These are phyloP conservation scores for Corymbia maculata DNA, from an alignment of 345 rosid species.

Conservation along the genomic window DNA sequence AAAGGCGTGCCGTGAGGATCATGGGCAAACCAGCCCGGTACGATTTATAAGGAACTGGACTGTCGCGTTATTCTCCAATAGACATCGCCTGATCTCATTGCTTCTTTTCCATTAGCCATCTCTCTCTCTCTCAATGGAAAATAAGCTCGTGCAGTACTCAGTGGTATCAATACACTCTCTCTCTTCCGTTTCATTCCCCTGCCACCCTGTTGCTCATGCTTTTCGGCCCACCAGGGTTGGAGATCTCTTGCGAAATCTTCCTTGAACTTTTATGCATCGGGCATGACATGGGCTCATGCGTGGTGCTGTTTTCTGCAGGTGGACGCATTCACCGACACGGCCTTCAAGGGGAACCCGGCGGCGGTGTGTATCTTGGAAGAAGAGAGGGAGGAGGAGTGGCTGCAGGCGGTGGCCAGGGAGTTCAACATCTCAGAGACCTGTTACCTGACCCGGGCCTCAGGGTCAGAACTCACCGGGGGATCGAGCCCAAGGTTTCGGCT, in stretches of 20 bases:
- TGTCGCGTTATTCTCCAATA: background rate
- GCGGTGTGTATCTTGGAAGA: constrained; percentile 70
- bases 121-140: constrained; percentile 13
- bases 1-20: background rate
- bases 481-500: constrained; percentile 32
- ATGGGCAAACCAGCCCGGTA: background rate
- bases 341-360: constrained; percentile 82
- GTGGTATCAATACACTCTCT: constrained; percentile 6
- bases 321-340: constrained; percentile 60
- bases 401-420: constrained; percentile 50
- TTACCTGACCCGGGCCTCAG: constrained; percentile 26
- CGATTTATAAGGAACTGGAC: background rate
- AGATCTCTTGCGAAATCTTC: background rate
- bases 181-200: background rate
- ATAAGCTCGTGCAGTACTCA: constrained; percentile 29
- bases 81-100: background rate
- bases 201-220: background rate
- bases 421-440: constrained; percentile 43
- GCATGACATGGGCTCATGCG: background rate
- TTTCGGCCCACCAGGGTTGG: background rate
- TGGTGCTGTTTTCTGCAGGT: constrained; percentile 18
- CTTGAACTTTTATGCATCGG: background rate
- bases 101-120: background rate
- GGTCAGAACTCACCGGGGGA: background rate
- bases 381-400: constrained; percentile 56